Base-by-base conservation (phyloP, 1,284 basidiomycete genomes). In the Pulchroboletus neoregius region DNA sequence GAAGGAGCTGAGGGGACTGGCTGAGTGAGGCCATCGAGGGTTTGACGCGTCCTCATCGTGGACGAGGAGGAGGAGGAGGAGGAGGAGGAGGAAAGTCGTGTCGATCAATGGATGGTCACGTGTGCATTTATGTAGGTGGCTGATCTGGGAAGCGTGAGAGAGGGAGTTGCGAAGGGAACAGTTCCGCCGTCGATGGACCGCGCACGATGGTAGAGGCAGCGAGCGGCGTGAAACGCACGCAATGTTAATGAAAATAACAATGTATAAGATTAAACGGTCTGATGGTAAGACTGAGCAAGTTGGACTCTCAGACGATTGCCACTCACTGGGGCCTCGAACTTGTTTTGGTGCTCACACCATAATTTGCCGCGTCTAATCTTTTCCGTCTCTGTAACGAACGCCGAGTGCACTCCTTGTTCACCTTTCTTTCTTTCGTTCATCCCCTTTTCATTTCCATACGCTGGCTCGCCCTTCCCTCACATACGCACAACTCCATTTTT, bases 1-100 rank as follows among this genome's bases (percentile, higher is more conserved):
- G 62, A 44, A 4, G 58, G 64, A 7, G 37, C 49, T 8, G 63
- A 67, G 0, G 63, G 51, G 3, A 65, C 52, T 30, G 64, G 66
- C 39, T 65, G 63, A 5, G 63, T 65, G 43, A 49, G 54, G 15
- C 11, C 31, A 18, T 62, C 63, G 33, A 52, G 38, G 8, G 46
- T 45, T 12, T 57, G 50, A 28, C 35, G 45, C 10, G 57, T 15
- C 34, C 11, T 49, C 61, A 62, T 66, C 42, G 30, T 52, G 49
- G 45, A 32, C 18, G 46, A 35, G n/a, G n/a, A n/a, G n/a, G n/a
- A n/a, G n/a, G n/a, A n/a, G n/a, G n/a, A n/a, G n/a, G n/a, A n/a
- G n/a, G n/a, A n/a, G n/a, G n/a, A n/a, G n/a, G n/a, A n/a, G n/a
- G n/a, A n/a, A n/a, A n/a, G n/a, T n/a, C n/a, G n/a, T n/a, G n/a